Conservation (phyloP, 306 rosid species). For the Prunus persica region Prunus_persica_NCBIv2 NC_034009.1:33951501-33952000, state of each 20-base stretch:
- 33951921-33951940: no score
- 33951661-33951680: not conserved
- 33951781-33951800: not conserved
- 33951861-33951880: not conserved
- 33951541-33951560: not conserved
- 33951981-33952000: not conserved
- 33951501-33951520: no score
- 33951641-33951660: not conserved
- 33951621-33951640: no score
- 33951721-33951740: not conserved
- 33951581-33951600: not conserved
- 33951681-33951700: not conserved
- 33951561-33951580: not conserved
- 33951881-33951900: not conserved
- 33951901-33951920: not conserved
- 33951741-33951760: not conserved
- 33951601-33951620: not conserved
- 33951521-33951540: no score
- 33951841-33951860: not conserved
- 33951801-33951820: not conserved
- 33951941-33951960: not conserved
- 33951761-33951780: not conserved
- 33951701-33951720: not conserved
- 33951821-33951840: not conserved
- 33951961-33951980: constrained; percentile 1